These are phyloP conservation scores for Heritiera fomes DNA, from an alignment of 345 rosid genomes.

Conservation along the genomic window DNA sequence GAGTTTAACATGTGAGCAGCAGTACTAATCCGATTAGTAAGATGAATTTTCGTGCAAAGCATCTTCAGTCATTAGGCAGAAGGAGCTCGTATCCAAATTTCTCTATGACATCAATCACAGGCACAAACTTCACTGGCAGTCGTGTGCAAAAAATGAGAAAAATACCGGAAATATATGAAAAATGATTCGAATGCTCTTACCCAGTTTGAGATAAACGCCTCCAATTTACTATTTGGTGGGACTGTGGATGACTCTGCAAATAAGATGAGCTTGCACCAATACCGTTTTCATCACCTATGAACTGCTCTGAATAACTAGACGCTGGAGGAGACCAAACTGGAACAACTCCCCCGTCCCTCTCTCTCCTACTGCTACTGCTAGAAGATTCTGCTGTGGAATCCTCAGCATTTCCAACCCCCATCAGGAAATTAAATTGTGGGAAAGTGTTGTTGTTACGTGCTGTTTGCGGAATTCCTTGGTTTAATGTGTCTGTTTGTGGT, in stretches of 20 bases:
- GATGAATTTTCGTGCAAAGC: slow-evolving; percentile 11
- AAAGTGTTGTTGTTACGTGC: slow-evolving; percentile 33
- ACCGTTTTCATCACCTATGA: slow-evolving; percentile 72
- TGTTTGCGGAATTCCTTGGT: slow-evolving; percentile 38
- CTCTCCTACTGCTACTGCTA: slow-evolving; percentile 71
- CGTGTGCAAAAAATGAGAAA: neutral
- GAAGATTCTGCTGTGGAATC: slow-evolving; percentile 96
- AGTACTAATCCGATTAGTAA: neutral
- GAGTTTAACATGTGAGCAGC: too few species aligned
- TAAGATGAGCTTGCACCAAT: slow-evolving; percentile 69
- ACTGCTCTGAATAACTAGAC: slow-evolving; percentile 76
- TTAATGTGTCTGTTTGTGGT: slow-evolving; percentile 45
- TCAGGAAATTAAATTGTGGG: slow-evolving; percentile 45
- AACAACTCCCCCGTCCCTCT: slow-evolving; percentile 84
- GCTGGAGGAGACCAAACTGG: slow-evolving; percentile 91
- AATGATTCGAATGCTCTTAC: slow-evolving; percentile 36
- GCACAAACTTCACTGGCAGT: neutral
- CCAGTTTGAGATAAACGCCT: slow-evolving; percentile 91
- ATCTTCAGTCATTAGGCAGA: slow-evolving; percentile 14
- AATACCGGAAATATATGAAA: neutral
- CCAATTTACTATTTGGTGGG: slow-evolving; percentile 83
- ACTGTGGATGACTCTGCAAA: slow-evolving; percentile 80
- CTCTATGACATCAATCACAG: neutral
- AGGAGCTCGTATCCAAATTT: slow-evolving; percentile 4
- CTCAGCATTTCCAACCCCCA: slow-evolving; percentile 56